Conservation (phyloP, 2,329 filamentous ascomycete species). For the Colletotrichum kahawae region DNA sequence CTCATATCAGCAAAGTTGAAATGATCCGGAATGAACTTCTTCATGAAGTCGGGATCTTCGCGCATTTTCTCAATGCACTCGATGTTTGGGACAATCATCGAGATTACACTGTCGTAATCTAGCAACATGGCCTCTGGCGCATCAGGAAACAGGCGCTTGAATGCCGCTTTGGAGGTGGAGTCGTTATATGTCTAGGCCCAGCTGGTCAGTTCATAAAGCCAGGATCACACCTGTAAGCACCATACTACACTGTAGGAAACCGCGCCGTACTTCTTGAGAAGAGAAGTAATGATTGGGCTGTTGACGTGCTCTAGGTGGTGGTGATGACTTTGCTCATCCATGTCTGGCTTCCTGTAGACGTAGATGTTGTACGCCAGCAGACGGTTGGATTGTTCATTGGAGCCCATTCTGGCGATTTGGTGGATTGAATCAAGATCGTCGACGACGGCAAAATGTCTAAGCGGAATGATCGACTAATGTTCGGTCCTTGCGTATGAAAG, state of each 20-base stretch:
- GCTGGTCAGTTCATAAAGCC: neutral
- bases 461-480: fast-evolving
- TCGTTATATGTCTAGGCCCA: neutral
- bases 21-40: neutral
- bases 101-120: neutral
- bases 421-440: neutral
- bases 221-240: neutral
- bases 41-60: neutral
- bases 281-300: neutral
- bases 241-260: neutral
- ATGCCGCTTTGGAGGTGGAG: neutral
- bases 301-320: neutral
- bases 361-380: neutral
- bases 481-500: fast-evolving
- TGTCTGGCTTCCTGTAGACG: neutral
- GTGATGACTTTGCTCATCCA: constrained; percentile 4
- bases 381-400: neutral
- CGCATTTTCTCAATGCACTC: constrained; percentile 2
- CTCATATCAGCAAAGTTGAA: constrained; percentile 12
- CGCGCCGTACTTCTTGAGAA: neutral
- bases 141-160: neutral
- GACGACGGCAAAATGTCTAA: neutral
- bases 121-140: neutral
- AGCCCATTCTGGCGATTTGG: neutral
- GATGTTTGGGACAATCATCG: neutral